These are phyloP conservation scores for Eucalyptus microcorys DNA, from an alignment of 345 rosid species.

Conservation along the genomic window DNA sequence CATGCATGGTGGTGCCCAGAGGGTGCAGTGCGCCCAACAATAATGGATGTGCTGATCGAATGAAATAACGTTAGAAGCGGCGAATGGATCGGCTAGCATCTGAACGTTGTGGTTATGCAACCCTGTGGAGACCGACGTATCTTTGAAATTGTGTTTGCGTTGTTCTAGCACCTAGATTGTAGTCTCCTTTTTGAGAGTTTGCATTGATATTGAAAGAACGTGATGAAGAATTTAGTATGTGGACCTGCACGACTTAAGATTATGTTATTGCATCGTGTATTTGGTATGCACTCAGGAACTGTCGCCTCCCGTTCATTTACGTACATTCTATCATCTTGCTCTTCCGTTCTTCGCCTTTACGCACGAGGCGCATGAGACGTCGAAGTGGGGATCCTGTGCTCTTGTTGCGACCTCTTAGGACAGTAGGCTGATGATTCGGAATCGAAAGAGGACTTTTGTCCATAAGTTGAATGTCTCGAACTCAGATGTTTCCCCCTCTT, in stretches of 20 bases:
- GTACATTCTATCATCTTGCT: neutral
- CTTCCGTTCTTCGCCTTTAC: neutral
- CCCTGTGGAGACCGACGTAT: neutral
- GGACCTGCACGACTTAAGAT: neutral
- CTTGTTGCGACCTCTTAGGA: neutral
- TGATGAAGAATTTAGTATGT: neutral
- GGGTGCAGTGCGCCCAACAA: constrained; percentile 76
- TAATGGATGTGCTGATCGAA: neutral
- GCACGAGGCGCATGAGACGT: neutral
- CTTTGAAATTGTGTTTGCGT: neutral
- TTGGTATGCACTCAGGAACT: neutral
- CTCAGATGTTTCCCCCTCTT: neutral
- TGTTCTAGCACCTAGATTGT: neutral
- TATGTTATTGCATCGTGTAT: neutral
- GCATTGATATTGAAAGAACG: neutral
- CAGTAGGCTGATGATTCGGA: neutral
- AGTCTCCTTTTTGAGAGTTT: neutral
- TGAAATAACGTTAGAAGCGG: neutral
- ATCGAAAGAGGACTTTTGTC: neutral
- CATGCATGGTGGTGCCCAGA: constrained; percentile 39
- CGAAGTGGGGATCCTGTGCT: neutral
- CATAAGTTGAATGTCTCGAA: neutral
- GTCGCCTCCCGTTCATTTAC: neutral
- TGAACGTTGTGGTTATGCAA: neutral
- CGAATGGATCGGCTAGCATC: neutral